Base-by-base conservation (phyloP, 1,284 basidiomycete genomes). In the Sporisorium sorghi region DNA sequence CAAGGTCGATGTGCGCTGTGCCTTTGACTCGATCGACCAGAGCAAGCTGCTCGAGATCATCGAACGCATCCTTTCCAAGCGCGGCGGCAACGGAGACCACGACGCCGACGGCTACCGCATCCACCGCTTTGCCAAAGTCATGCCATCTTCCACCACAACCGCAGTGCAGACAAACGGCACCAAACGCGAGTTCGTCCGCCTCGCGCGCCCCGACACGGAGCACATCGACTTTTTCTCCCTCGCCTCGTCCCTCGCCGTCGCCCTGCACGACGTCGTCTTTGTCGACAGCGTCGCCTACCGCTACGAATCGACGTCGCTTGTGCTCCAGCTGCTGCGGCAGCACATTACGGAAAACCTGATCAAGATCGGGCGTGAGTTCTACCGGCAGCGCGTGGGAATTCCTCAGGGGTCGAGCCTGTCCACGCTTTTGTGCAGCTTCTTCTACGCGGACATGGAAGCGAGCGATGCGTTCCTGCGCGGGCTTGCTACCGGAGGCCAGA, bases 1-100 rank as follows among this genome's bases (percentile, higher is more conserved):
- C 67, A 99, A 99, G 85, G 90, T 97, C 30, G 97, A 99, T 81
- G 93, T 99, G 15, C 91, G 92, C 67, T 91, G 94, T 1, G 97
- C 94, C 68, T 99, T 98, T 86, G 97, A 99, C 85, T 94, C 92
- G 0, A 98, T 99, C 71, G 91, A 94, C 44, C 97, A 99, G 83
- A 87, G 88, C 23, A 94, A 91, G 79, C 86, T 99, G 49, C 85
- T 99, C 15, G 86, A 89, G 35, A 93, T 99, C 30, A 85, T 98
- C 39, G 88, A 88, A 23, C 86, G 89, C 1, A 81, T 90, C 90
- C 59, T 79, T 0, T 43, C 43, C 49, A 58, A n/a, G n/a, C n/a
- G n/a, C n/a, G n/a, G 48, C 10, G 39, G 35, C 40, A n/a, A 37
- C 17, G 44, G 35, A 12, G 35, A 37, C 15, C 49, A 40, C 9